Evolutionary conservation across 1,139 yeast species (phyloP), one percentile per base, ranked within the genome.

Genomic region (Candida tropicalis): DNA sequence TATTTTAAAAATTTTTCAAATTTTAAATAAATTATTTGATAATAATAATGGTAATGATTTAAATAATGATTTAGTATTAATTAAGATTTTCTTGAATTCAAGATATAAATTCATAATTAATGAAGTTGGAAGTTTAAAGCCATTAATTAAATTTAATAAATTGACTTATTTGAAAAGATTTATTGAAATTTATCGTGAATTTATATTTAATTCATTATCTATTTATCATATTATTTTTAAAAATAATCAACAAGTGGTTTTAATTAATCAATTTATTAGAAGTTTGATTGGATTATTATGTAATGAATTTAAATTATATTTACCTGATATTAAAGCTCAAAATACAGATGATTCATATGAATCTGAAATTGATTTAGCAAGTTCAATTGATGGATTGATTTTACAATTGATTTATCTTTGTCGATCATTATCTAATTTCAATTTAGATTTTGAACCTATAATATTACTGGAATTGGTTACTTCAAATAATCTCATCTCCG

Each of bases 111-210:
- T 82, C 56, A 82, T 86, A 35, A 60, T 69, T 33, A 69, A 67
- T 44, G 90, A 89, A 54, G 66, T 87, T 43, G 69, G 76, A 0
- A 76, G 82, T 27, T 70, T 83, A 41, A 59, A 58, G 36, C 90
- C 87, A 0, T 66, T 84, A 48, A 73, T 73, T 39, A 68, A 66
- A 50, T 70, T 65, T 54, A 73, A 64, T 40, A 74, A 81, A 23
- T 84, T 86, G 49, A 81, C 84, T 47, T 87, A 84, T 57, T 68
- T 90, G 44, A 90, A 90, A 54, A 70, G 96, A 50, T 84, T 79
- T 55, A 77, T 90, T 37, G 98, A 93, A 60, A 80, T 87, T 4
- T 82, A 87, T 49, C 73, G 99, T 58, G 97, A 91, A 59, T 84
- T 81, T 53, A 80, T 87, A 11, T 87, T 84, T 60, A 85, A 83